These are phyloP conservation scores for Xanthoceras sorbifolium DNA, from an alignment of 345 rosid genomes.

Conservation along the genomic window DNA sequence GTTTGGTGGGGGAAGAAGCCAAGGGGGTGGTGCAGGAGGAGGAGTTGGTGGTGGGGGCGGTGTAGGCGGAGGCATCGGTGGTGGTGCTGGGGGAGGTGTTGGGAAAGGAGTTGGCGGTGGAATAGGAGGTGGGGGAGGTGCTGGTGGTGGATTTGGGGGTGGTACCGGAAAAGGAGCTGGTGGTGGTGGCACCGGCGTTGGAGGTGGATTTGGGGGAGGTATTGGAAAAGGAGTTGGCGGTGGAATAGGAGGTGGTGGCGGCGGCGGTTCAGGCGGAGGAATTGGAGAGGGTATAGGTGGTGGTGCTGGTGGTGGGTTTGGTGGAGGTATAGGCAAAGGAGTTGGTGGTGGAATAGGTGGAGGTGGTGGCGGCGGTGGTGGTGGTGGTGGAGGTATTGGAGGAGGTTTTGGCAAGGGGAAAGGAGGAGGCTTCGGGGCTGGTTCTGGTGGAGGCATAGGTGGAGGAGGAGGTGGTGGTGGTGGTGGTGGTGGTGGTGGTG, in stretches of 20 bases:
- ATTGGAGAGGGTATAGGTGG: conserved; percentile 18
- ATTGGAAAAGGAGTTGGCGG: conserved; percentile 9
- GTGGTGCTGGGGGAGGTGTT: not conserved
- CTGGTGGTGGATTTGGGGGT: not conserved
- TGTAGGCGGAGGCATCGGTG: not conserved
- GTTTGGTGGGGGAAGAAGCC: not conserved
- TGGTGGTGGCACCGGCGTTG: not conserved
- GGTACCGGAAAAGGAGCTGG: not conserved
- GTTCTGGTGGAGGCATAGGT: not conserved
- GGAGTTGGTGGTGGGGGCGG: conserved; percentile 13
- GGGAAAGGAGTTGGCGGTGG: not conserved
- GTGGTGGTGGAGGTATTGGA: not conserved
- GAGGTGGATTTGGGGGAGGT: conserved; percentile 14
- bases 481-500: conserved; percentile 3
- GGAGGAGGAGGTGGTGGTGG: not conserved
- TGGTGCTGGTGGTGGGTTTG: conserved; percentile 16
- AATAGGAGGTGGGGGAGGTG: not conserved
- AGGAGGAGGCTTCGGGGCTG: not conserved
- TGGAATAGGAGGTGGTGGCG: conserved; percentile 14
- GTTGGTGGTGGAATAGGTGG: not conserved
- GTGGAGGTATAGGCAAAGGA: conserved; percentile 23
- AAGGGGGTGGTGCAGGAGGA: conserved; percentile 7
- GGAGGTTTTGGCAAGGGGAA: not conserved
- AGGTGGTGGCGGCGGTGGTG: not conserved
- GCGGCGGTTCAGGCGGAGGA: conserved; percentile 1